Conservation (phyloP, 2,329 filamentous ascomycete genomes). For the Pyrenophora graminea region DNA sequence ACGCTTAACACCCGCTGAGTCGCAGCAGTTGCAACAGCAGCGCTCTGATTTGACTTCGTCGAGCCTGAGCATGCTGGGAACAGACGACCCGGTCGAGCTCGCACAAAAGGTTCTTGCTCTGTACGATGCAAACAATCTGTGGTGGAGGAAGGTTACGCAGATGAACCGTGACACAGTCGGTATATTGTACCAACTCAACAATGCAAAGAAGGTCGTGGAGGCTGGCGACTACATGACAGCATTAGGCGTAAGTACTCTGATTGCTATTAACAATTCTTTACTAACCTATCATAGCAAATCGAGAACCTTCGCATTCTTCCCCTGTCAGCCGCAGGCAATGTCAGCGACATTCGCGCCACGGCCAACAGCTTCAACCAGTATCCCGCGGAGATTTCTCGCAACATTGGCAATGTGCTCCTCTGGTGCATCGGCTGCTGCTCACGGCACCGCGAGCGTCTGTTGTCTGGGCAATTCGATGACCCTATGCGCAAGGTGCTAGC, state of each 20-base stretch:
- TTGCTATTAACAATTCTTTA: background rate
- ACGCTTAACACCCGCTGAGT: constrained; percentile 50
- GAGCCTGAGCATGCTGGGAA: constrained; percentile 67
- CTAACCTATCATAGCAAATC: constrained; percentile 64
- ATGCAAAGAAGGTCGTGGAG: constrained; percentile 64
- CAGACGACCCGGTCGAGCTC: constrained; percentile 68
- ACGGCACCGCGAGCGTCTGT: constrained; percentile 69
- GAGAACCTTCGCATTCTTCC: constrained; percentile 77
- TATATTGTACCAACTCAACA: constrained; percentile 63
- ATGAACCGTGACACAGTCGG: constrained; percentile 63
- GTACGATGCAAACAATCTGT: constrained; percentile 65
- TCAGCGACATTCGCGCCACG: constrained; percentile 75
- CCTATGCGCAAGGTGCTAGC: constrained; percentile 58
- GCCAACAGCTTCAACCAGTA: constrained; percentile 81
- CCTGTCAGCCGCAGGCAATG: constrained; percentile 72
- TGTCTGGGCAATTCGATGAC: constrained; percentile 74
- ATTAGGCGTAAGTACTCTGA: constrained; percentile 63
- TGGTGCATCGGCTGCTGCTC: constrained; percentile 91
- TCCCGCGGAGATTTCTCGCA: constrained; percentile 80
- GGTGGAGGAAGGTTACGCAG: constrained; percentile 62
- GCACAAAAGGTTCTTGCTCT: constrained; percentile 65
- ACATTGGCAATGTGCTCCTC: constrained; percentile 87
- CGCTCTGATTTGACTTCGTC: constrained; percentile 37
- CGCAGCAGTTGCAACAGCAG: constrained; percentile 41
- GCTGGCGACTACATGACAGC: constrained; percentile 63